These are phyloP conservation scores for Microcyclospora tardicrescens DNA, from an alignment of 2,329 filamentous ascomycete species.

Conservation along the genomic window DNA sequence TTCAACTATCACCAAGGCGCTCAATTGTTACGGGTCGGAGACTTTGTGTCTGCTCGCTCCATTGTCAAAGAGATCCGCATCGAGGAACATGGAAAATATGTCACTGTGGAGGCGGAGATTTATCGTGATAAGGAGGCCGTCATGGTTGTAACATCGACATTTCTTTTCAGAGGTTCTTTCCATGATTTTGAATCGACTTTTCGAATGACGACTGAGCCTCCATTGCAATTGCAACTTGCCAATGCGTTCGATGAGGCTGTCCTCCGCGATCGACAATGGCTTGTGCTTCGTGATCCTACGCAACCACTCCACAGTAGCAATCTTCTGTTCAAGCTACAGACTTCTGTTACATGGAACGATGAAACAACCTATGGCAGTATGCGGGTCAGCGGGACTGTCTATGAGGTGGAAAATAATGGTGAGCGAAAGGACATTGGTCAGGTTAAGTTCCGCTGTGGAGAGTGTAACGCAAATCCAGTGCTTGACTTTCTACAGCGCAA, in stretches of 20 bases:
- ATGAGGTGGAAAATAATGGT: conserved; percentile 89
- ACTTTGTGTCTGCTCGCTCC: conserved; percentile 81
- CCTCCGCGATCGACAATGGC: conserved; percentile 95
- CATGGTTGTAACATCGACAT: conserved; percentile 98
- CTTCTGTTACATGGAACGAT: conserved; percentile 86
- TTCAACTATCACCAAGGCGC: conserved; percentile 98
- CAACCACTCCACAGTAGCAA: conserved; percentile 85
- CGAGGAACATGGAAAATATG: conserved; percentile 97
- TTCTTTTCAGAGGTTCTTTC: conserved; percentile 88
- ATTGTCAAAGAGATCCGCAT: conserved; percentile 97
- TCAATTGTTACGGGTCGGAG: conserved; percentile 87
- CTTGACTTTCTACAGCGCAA: conserved; percentile 90
- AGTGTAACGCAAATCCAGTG: conserved; percentile 90
- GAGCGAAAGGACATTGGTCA: conserved; percentile 96
- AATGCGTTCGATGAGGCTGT: conserved; percentile 88
- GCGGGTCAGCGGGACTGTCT: conserved; percentile 80
- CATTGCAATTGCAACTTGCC: conserved; percentile 79
- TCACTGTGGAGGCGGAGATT: conserved; percentile 97
- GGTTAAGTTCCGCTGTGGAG: conserved; percentile 84
- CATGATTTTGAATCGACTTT: conserved; percentile 96
- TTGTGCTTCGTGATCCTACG: conserved; percentile 71
- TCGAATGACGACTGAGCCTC: conserved; percentile 91
- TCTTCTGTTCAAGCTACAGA: conserved; percentile 89
- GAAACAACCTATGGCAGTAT: conserved; percentile 82
- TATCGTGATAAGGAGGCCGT: conserved; percentile 69